Evolutionary conservation across 2,329 filamentous ascomycete genomes (phyloP), one percentile per base, ranked within the genome.

Genomic region (Cercospora nicotianae): DNA sequence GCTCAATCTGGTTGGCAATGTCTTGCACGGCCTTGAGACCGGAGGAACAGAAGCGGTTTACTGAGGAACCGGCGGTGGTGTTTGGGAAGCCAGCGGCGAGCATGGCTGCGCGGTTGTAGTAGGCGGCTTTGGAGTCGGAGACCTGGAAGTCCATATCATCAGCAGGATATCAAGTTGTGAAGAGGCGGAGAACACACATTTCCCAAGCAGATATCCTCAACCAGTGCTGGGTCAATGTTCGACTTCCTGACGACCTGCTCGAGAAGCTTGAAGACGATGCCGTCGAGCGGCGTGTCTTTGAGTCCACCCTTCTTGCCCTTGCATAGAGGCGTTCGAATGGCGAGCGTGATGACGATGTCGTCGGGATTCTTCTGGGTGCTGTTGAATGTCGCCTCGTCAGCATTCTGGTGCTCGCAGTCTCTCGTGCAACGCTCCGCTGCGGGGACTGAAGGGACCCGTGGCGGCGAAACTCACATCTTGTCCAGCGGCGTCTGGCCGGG

Each of bases 41-140:
- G 0, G 94, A 97, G 42, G 93, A 96, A 86, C 95, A 99, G 89
- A 99, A 98, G 70, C 95, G 91, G 86, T 98, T 98, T 67, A 96
- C 86, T 53, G 91, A 90, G 53, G 87, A 94, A 71, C 91, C 92
- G 72, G 89, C 87, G 60, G 92, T 87, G 6, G 94, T 97, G 83
- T 95, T 94, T 73, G 95, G 94, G 84, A 95, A 96, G 74, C 95
- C 95, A 67, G 95, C 95, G 59, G 93, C 92, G 70, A 98, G 90
- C 70, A 91, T 86, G 57, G 95, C 93, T 63, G 94, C 93, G 75
- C 95, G 94, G 77, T 91, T 84, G 80, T 96, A 94, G 87, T 97
- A 97, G 66, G 94, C 89, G 66, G 94, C 92, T 81, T 95, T 94
- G 73, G 84, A 84, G 75, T 97, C 93, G 66, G 87, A 91, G 79